phyloP scores from a whole-genome alignment of 257 asterid species.

The Henckelia pumila region DNA sequence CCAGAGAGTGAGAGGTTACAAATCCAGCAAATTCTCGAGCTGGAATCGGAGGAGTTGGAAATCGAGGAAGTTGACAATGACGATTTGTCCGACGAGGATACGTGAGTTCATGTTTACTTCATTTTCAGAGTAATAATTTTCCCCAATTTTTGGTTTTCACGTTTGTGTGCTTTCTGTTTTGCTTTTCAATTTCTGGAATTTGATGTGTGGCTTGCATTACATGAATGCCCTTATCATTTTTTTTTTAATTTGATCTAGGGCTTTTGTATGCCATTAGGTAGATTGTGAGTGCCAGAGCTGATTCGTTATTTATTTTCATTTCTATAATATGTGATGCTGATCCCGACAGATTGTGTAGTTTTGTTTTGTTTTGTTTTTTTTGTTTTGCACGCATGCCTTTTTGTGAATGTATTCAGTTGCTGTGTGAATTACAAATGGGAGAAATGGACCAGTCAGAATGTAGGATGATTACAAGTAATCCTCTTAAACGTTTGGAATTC shows the following conservation, averaged over 20 bases:
- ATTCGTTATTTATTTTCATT: neutral
- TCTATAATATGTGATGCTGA: neutral
- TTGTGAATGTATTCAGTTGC: slow-evolving; percentile 6
- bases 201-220: neutral
- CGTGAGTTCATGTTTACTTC: slow-evolving; percentile 24
- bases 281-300: neutral
- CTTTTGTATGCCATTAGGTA: slow-evolving; percentile 15
- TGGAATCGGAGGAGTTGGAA: slow-evolving; percentile 51
- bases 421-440: neutral
- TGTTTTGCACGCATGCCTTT: slow-evolving; percentile 21
- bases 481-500: slow-evolving; percentile 13
- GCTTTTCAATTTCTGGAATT: slow-evolving; percentile 1
- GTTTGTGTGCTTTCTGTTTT: neutral
- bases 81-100: slow-evolving; percentile 46
- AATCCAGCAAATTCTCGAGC: slow-evolving; percentile 47
- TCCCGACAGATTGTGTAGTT: slow-evolving; percentile 6
- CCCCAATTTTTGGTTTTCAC: neutral
- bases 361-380: slow-evolving; percentile 11
- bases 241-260: slow-evolving; percentile 32
- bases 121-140: neutral
- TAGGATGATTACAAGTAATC: neutral
- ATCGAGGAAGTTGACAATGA: slow-evolving; percentile 75
- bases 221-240: neutral
- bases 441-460: neutral
- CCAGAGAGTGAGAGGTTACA: slow-evolving; percentile 47